Base-by-base conservation (phyloP, 1,284 basidiomycete species). In the Malassezia cuniculi region DNA sequence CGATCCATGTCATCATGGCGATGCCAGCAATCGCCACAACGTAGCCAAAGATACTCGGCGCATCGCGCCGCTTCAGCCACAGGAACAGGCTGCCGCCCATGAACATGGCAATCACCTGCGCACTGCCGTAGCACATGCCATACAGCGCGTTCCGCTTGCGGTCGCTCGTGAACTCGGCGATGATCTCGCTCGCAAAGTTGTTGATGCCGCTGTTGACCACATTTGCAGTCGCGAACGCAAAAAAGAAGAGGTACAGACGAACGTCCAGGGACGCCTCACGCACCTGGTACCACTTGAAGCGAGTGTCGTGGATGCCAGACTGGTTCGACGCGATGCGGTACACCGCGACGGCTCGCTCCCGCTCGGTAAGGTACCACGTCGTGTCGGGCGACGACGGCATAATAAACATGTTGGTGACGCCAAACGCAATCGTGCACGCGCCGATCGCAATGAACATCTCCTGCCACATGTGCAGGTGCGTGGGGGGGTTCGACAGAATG, bases 261-360 rank as follows among this genome's bases (percentile, higher is more conserved):
- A 70, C 65, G 48, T 77, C 75, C 15, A 46, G 57, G 25, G 75
- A 37, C 2, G 72, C 75, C 51, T 76, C 75, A 31, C 57, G 66
- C 27, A 67, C 66, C 68, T 73, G 72, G 36, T 72, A 62, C 56
- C 48, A 60, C 67, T 76, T 76, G 65, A 75, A 76, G 36, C 70
- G 67, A 47, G 69, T 72, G 56, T 76, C 75, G 57, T 76, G 73
- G 24, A 76, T 71, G 11, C 75, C 75, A 0, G 68, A 69, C 52
- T 69, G 59, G 53, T 76, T 76, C 52, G 71, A 70, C 31, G 74
- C 60, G 7, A 77, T 74, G 15, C 75, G 69, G 55, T 76, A 73
- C 17, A 74, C 71, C 32, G 76, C 72, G 12, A 75, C 70, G 14
- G 73, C 48, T 22, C 72, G 68, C 48, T 76, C 74, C 43, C 74